phyloP scores from a whole-genome alignment of 495 filamentous ascomycete species.

The Penicillium nucicola region DNA sequence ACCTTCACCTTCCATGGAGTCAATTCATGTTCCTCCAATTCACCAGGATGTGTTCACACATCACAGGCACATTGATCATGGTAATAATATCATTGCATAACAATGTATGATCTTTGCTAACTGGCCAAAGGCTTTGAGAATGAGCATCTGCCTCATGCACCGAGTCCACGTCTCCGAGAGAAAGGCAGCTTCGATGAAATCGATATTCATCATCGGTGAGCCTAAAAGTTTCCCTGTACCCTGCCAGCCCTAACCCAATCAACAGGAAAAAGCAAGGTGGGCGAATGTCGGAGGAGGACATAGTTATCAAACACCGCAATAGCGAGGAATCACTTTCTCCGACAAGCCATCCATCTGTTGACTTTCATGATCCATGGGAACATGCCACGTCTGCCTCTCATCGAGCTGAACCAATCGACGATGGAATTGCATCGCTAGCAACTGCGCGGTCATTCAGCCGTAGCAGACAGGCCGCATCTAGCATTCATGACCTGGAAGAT shows the following conservation, averaged over 20 bases:
- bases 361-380: constrained; percentile 18
- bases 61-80: constrained; percentile 85
- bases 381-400: not conserved
- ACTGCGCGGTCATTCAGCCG: not conserved
- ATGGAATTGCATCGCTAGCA: constrained; percentile 1
- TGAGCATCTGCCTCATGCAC: constrained; percentile 31
- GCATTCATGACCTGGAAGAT: constrained; percentile 2
- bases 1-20: constrained; percentile 40
- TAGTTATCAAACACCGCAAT: constrained; percentile 11
- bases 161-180: constrained; percentile 33
- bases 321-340: constrained; percentile 19
- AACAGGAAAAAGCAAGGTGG: constrained; percentile 6
- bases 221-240: not conserved
- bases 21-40: constrained; percentile 67
- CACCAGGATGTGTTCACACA: constrained; percentile 81
- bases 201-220: constrained; percentile 45
- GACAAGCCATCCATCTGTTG: constrained; percentile 7
- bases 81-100: constrained; percentile 24
- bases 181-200: constrained; percentile 43
- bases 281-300: constrained; percentile 16
- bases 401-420: not conserved
- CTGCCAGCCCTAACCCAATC: not conserved
- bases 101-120: constrained; percentile 1
- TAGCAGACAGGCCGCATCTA: not conserved
- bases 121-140: constrained; percentile 18